Percentiles rank a stretch among this genome's conserved stretches.
phyloP scores from a whole-genome alignment of 257 asterid genomes.

The Fraxinus excelsior region DNA sequence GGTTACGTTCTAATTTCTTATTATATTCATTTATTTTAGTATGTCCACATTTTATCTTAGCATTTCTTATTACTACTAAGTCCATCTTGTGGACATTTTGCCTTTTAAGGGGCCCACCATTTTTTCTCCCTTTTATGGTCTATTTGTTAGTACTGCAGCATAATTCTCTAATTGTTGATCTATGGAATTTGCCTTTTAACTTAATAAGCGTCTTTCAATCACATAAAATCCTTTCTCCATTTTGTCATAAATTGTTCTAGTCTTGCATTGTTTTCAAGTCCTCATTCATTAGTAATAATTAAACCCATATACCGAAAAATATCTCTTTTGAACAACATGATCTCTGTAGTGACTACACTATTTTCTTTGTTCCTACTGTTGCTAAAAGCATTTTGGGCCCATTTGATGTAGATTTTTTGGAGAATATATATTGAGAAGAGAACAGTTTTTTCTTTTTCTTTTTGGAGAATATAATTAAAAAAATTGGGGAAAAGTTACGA shows the following conservation, averaged over 20 bases:
- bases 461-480: too few relatives aligned
- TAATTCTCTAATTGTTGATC: neutral
- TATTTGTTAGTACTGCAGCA: neutral
- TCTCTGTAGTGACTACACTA: neutral
- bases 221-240: neutral
- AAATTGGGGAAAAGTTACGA: too few relatives aligned
- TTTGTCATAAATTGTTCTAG: neutral
- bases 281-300: neutral
- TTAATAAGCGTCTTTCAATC: neutral
- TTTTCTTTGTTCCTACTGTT: neutral
- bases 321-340: too few relatives aligned
- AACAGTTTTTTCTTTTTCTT: fast-evolving
- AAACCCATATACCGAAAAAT: too few relatives aligned
- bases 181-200: neutral
- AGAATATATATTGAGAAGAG: neutral
- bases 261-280: neutral
- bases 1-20: neutral
- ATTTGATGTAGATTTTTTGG: neutral
- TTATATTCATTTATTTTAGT: neutral
- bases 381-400: neutral
- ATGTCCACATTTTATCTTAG: neutral
- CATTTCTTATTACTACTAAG: neutral
- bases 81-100: neutral
- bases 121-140: neutral
- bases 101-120: neutral